phyloP scores from a whole-genome alignment of 2,329 filamentous ascomycete species.

The Capronia epimyces region DNA sequence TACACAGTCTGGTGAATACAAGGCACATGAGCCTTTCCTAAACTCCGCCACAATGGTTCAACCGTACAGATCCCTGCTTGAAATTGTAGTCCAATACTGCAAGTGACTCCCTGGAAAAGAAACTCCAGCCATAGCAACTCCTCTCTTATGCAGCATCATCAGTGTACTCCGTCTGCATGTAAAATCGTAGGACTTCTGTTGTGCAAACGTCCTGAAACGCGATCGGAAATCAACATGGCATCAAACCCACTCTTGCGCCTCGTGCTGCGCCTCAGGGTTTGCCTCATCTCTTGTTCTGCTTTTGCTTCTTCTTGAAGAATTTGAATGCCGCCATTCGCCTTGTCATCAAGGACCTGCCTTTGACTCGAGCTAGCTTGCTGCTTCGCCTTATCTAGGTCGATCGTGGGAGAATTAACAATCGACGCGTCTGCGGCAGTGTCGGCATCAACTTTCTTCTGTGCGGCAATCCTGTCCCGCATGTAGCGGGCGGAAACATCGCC shows the following conservation, averaged over 20 bases:
- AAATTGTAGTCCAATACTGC: background rate
- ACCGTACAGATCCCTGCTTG: background rate
- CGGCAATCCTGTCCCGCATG: constrained; percentile 51
- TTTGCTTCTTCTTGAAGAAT: constrained; percentile 38
- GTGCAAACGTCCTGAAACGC: constrained; percentile 30
- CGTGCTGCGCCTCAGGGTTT: constrained; percentile 24
- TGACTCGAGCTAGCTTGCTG: constrained; percentile 38
- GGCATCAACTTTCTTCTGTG: constrained; percentile 53
- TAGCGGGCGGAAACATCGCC: constrained; percentile 57
- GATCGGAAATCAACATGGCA: constrained; percentile 31
- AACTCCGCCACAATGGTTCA: background rate
- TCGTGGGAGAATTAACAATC: constrained; percentile 28
- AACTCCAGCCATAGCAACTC: constrained; percentile 1
- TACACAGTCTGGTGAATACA: constrained; percentile 2
- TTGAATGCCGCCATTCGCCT: constrained; percentile 33
- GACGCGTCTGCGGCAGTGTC: constrained; percentile 36
- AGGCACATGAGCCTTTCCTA: constrained; percentile 15
- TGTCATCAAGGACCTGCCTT: constrained; percentile 40
- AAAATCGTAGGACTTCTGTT: constrained; percentile 29
- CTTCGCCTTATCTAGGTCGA: constrained; percentile 32
- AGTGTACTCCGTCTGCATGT: constrained; percentile 27
- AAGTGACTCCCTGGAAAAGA: background rate
- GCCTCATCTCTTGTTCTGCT: constrained; percentile 37
- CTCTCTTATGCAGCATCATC: constrained; percentile 9
- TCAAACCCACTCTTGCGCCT: constrained; percentile 31